Evolutionary conservation across 352 stramenopile species (phyloP).

Genomic region (Globisporangium polare): DNA sequence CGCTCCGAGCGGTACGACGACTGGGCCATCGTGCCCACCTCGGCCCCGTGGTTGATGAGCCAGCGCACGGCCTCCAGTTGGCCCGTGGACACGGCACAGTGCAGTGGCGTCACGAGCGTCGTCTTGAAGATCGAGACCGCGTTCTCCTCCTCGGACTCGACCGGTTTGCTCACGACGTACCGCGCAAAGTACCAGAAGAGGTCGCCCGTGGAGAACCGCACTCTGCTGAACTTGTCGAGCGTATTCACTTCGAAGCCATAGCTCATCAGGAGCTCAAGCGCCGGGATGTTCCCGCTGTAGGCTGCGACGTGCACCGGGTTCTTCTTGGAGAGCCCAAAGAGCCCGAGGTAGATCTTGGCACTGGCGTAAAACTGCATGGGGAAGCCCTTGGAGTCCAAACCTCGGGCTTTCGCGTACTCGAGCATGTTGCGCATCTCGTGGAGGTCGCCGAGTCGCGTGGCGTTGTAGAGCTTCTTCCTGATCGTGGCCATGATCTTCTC

Average conservation of each 20-base stretch:
- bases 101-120: constrained; percentile 75
- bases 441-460: constrained; percentile 58
- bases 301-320: constrained; percentile 80
- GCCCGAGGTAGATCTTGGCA: constrained; percentile 42
- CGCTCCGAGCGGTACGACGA: constrained; percentile 74
- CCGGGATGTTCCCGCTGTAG: constrained; percentile 66
- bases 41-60: constrained; percentile 59
- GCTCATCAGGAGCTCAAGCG: constrained; percentile 49
- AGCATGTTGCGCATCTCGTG: constrained; percentile 60
- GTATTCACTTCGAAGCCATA: constrained; percentile 58
- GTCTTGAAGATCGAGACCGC: constrained; percentile 78
- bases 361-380: constrained; percentile 48
- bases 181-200: constrained; percentile 80
- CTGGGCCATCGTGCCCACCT: constrained; percentile 38
- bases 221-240: constrained; percentile 75
- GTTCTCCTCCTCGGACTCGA: constrained; percentile 50
- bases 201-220: constrained; percentile 77
- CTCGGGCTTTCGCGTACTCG: constrained; percentile 39
- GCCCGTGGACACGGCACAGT: constrained; percentile 72
- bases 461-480: constrained; percentile 71
- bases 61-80: constrained; percentile 66
- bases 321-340: constrained; percentile 67
- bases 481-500: constrained; percentile 51
- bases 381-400: constrained; percentile 48
- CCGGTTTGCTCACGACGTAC: constrained; percentile 57